Evolutionary conservation across 805 yeast genomes (phyloP).

Genomic region (Cyberlindnera lachancei): DNA sequence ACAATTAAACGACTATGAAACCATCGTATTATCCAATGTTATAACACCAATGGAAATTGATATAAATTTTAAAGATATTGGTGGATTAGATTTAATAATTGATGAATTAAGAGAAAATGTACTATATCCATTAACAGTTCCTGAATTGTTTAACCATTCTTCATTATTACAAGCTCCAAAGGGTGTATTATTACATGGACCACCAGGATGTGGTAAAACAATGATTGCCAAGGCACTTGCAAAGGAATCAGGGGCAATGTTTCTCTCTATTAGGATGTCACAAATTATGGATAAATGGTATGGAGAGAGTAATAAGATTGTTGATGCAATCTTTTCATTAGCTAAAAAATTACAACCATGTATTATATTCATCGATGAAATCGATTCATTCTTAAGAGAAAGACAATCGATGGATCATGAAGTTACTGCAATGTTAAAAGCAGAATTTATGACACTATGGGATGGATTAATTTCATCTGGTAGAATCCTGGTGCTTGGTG

Average conservation of each 20-base stretch:
- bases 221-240: slow-evolving; percentile 97
- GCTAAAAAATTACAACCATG: slow-evolving; percentile 91
- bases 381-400: slow-evolving; percentile 88
- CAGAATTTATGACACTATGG: slow-evolving; percentile 97
- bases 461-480: slow-evolving; percentile 82
- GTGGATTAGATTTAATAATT: slow-evolving; percentile 77
- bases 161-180: slow-evolving; percentile 84
- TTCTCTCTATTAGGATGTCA: slow-evolving; percentile 87
- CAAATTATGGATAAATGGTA: slow-evolving; percentile 96
- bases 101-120: slow-evolving; percentile 86
- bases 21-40: slow-evolving; percentile 65
- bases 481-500: slow-evolving; percentile 82
- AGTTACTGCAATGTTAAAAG: slow-evolving; percentile 88
- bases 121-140: slow-evolving; percentile 74
- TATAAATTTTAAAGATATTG: slow-evolving; percentile 70
- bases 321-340: slow-evolving; percentile 84
- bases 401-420: slow-evolving; percentile 84
- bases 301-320: slow-evolving; percentile 91
- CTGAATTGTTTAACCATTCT: slow-evolving; percentile 65
- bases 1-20: slow-evolving; percentile 66
- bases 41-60: slow-evolving; percentile 80
- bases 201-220: slow-evolving; percentile 98
- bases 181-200: slow-evolving; percentile 89
- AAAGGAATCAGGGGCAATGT: slow-evolving; percentile 83
- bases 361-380: slow-evolving; percentile 91